phyloP scores from a whole-genome alignment of 768 basidiomycete genomes.

The Kwoniella europaea region DNA sequence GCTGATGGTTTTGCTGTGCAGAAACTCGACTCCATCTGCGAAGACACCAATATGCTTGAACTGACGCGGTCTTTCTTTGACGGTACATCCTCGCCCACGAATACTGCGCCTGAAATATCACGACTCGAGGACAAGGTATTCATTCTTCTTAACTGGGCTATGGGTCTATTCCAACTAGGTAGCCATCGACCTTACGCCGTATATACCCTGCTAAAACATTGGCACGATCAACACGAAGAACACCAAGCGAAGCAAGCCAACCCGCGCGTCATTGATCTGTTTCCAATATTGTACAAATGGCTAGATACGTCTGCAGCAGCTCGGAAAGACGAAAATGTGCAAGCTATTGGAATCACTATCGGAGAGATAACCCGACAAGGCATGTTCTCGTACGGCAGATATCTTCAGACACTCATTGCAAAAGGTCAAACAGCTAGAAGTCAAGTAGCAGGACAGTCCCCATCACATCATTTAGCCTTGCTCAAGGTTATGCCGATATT shows the following conservation, averaged over 20 bases:
- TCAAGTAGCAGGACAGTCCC: neutral
- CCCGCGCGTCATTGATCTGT: constrained; percentile 36
- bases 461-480: constrained; percentile 45
- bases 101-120: constrained; percentile 29
- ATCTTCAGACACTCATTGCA: constrained; percentile 50
- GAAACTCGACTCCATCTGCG: constrained; percentile 52
- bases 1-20: neutral
- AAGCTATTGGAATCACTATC: constrained; percentile 49
- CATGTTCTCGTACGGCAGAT: constrained; percentile 50
- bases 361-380: constrained; percentile 52
- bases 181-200: constrained; percentile 50
- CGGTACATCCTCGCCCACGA: constrained; percentile 35
- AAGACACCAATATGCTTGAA: constrained; percentile 46
- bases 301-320: constrained; percentile 45
- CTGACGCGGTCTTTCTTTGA: constrained; percentile 50
- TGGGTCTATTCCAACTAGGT: constrained; percentile 49
- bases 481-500: constrained; percentile 49
- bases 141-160: constrained; percentile 51
- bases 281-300: constrained; percentile 49
- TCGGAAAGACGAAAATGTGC: constrained; percentile 38
- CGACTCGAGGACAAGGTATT: constrained; percentile 47
- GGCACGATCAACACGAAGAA: constrained; percentile 41
- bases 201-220: constrained; percentile 46
- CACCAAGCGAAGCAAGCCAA: constrained; percentile 24
- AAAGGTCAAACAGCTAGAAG: constrained; percentile 41